Conservation (phyloP, 2,329 filamentous ascomycete species). For the Simplicillium aogashimaense region DNA sequence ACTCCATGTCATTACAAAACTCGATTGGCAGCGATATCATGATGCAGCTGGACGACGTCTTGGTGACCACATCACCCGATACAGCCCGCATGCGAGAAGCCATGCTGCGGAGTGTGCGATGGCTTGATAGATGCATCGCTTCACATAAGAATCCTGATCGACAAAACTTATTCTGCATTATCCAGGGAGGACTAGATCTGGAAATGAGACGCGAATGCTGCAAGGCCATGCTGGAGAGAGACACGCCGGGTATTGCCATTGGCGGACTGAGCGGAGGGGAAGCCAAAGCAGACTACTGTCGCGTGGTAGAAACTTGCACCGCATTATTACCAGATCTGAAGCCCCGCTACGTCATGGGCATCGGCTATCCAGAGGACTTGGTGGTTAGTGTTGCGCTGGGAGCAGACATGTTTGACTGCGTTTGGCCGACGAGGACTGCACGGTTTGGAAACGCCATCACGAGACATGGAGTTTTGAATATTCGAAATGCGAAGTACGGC, state of each 20-base stretch:
- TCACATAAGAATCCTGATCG: conserved; percentile 74
- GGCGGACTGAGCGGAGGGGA: conserved; percentile 92
- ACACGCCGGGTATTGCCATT: conserved; percentile 94
- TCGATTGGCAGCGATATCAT: conserved; percentile 98
- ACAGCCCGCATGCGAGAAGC: conserved; percentile 80
- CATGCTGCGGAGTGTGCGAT: conserved; percentile 88
- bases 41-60: conserved; percentile 98
- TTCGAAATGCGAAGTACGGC: conserved; percentile 67
- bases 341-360: conserved; percentile 98
- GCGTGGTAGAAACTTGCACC: conserved; percentile 81
- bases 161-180: conserved; percentile 97
- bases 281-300: conserved; percentile 86
- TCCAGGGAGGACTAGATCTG: conserved; percentile 87
- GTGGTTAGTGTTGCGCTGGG: conserved; percentile 88
- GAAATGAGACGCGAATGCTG: conserved; percentile 80
- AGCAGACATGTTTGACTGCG: conserved; percentile 99
- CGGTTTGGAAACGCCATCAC: conserved; percentile 94
- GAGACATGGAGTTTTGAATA: conserved; percentile 67
- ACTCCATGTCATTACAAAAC: conserved; percentile 93
- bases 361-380: conserved; percentile 93
- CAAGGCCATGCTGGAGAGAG: conserved; percentile 73
- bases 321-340: conserved; percentile 77
- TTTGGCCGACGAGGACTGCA: conserved; percentile 94
- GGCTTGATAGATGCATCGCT: conserved; percentile 90
- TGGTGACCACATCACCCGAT: conserved; percentile 92